Base-by-base conservation (phyloP, 768 basidiomycete genomes). In the Kwoniella sp. region DNA sequence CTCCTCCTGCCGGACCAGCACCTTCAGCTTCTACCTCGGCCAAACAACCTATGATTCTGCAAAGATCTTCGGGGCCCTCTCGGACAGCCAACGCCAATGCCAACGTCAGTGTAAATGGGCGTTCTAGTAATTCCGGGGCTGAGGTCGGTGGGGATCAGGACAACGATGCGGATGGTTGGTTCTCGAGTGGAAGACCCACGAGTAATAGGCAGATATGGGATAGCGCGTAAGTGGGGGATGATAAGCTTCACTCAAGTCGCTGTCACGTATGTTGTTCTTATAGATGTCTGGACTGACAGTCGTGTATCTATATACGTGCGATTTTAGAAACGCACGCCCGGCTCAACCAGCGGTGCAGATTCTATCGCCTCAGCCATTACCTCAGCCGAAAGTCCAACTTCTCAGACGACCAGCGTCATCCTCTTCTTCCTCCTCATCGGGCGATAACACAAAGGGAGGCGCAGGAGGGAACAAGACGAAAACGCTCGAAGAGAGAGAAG, bases 381-480 rank as follows among this genome's bases (percentile, higher is more conserved):
- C 58, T n/a, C 29, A 21, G 24, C 60, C 66, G 6, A 49, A 46
- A 22, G 37, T 67, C 17, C 63, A 67, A 56, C 55, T 67, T 27
- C 61, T 67, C 26, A 49, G 61, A 12, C 55, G 66, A 3, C 60
- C 59, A n/a, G 36, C 58, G 10, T 26, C 36, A 13, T 44, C 49
- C 4, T 49, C 46, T 10, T 53, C 63, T 22, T 46, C 56, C 5
- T 15, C 21, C 36, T 57, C n/a, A n/a, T n/a, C 60, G 9, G 33
- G 36, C 47, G 24, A 22, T 19, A 40, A 47, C 15, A 2, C n/a
- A 5, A 36, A 27, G 19, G 47, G 30, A 22, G n/a, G 52, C 17
- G 50, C 29, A 30, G 37, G 49, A 6, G 27, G 17, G n/a, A 52
- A 58, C n/a, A 33, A 48, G 74, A 83, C 82, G 1, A 77, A 77